Evolutionary conservation across 768 basidiomycete species (phyloP).

Genomic region (Tulasnella sp.): DNA sequence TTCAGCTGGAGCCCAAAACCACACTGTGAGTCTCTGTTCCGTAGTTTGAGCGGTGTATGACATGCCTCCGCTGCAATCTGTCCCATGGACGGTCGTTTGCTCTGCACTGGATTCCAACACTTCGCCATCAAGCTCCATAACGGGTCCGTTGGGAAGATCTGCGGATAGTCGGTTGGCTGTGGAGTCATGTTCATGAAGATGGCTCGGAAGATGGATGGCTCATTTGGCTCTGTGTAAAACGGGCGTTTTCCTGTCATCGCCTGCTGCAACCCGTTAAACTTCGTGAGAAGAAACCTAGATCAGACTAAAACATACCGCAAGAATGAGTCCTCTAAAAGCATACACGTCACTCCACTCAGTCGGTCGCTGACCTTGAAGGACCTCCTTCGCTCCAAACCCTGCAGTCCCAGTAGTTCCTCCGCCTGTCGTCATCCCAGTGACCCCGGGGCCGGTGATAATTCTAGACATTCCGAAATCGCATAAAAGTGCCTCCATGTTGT

Average conservation of each 20-base stretch:
- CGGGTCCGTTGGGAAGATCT: not conserved
- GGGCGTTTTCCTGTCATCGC: conserved; percentile 14
- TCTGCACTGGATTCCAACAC: not conserved
- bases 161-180: not conserved
- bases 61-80: too few species aligned
- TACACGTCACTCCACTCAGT: not conserved
- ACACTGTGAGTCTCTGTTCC: too few species aligned
- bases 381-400: not conserved
- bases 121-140: conserved; percentile 23
- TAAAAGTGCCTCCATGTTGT: not conserved
- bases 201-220: not conserved
- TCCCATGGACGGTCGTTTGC: too few species aligned
- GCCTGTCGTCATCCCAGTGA: not conserved
- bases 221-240: not conserved
- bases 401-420: not conserved
- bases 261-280: not conserved
- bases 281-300: not conserved
- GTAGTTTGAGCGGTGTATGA: too few species aligned
- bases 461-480: not conserved
- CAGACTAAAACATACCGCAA: not conserved
- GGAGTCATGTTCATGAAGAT: not conserved
- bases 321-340: not conserved
- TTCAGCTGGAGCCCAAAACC: too few species aligned
- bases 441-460: not conserved
- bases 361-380: not conserved